Conservation (phyloP, 768 basidiomycete genomes). For the Lyophyllum shimeji region DNA sequence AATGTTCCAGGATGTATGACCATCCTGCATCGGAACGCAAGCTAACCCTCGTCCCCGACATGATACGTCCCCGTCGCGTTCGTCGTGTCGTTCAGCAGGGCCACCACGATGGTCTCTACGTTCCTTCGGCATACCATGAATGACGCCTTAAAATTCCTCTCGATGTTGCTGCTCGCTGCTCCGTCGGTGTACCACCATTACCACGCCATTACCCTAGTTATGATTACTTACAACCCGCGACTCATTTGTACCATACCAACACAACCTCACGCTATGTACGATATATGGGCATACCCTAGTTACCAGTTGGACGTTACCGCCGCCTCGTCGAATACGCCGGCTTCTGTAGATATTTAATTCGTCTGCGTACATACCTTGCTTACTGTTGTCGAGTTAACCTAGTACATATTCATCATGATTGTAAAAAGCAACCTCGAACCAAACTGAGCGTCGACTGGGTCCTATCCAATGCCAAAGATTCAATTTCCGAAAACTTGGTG, state of each 20-base stretch:
- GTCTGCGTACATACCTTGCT: too few species aligned
- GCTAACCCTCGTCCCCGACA: not conserved
- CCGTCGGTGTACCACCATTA: not conserved
- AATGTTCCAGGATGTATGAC: slow-evolving; percentile 78
- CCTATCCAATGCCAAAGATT: too few species aligned
- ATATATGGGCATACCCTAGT: slow-evolving; percentile 6
- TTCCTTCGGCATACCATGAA: not conserved
- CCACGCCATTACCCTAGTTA: not conserved
- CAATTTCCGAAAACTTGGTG: too few species aligned
- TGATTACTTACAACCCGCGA: not conserved
- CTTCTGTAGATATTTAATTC: not conserved
- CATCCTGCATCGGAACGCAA: slow-evolving; percentile 45
- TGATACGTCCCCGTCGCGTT: not conserved
- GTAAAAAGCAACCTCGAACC: too few species aligned
- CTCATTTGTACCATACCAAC: slow-evolving; percentile 2
- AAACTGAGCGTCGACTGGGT: too few species aligned
- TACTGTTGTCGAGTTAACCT: too few species aligned
- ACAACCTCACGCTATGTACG: not conserved
- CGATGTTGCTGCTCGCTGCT: not conserved
- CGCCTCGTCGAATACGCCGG: not conserved
- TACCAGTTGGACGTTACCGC: not conserved
- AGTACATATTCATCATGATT: too few species aligned
- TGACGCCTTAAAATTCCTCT: not conserved
- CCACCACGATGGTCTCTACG: not conserved
- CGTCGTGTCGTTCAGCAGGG: not conserved